phyloP scores from a whole-genome alignment of 2,329 filamentous ascomycete species.

The Raffaelea albimanens region DNA sequence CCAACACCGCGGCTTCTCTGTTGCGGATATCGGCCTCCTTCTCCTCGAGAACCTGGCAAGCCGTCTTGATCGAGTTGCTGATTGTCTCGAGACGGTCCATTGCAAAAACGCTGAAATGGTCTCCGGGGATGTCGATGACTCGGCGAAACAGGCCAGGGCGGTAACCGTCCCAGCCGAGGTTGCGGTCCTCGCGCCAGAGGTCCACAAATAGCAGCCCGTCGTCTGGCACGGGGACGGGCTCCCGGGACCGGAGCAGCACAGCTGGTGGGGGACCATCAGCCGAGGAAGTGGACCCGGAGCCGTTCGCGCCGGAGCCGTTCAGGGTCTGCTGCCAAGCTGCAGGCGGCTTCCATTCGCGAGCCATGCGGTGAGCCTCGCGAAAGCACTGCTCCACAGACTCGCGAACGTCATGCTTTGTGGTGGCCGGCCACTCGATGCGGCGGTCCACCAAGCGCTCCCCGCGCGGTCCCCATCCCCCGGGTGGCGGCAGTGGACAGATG shows the following conservation, averaged over 20 bases:
- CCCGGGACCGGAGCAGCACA: constrained; percentile 35
- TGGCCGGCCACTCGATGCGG: constrained; percentile 16
- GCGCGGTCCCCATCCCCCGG: constrained; percentile 4
- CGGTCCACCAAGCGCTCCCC: constrained; percentile 18
- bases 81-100: constrained; percentile 17
- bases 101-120: constrained; percentile 41
- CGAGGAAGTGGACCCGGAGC: background rate
- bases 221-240: constrained; percentile 25
- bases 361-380: constrained; percentile 29
- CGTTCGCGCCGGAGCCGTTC: background rate
- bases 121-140: constrained; percentile 38
- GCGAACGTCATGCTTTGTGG: constrained; percentile 19
- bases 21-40: constrained; percentile 18
- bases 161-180: constrained; percentile 42
- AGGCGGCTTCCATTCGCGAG: constrained; percentile 30
- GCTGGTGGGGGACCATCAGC: constrained; percentile 25
- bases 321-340: background rate
- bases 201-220: constrained; percentile 28
- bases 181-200: constrained; percentile 27
- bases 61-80: constrained; percentile 17
- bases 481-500: constrained; percentile 22
- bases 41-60: constrained; percentile 17
- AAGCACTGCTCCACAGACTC: constrained; percentile 28
- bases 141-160: constrained; percentile 31
- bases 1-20: background rate